Evolutionary conservation across 352 stramenopile species (phyloP), one percentile per base, ranked within the genome.

Genomic region (Globisporangium iwayamae): DNA sequence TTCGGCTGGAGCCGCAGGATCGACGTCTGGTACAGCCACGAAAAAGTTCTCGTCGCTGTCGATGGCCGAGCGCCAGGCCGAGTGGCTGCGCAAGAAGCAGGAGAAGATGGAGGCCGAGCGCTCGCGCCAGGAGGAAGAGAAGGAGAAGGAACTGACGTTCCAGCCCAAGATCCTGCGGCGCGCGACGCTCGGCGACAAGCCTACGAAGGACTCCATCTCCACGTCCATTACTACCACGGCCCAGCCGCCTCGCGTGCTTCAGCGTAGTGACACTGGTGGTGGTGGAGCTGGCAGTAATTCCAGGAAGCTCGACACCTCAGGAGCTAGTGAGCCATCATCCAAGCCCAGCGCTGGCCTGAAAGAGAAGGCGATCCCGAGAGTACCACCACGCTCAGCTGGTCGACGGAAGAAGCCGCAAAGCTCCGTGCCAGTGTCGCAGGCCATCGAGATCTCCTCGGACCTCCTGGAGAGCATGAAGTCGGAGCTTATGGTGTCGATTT

Each of bases 81-180:
- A 93, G 67, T 93, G 84, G 83, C 72, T 94, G 14, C 61, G 68
- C 34, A 89, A 90, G 70, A 94, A 93, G 36, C 76, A 90, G 30
- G 81, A 91, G 32, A 91, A 91, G 60, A 70, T 90, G 60, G 82
- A 83, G 36, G 74, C 68, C 10, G 83, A 93, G 61, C 76, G 80
- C 22, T 72, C 76, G 34, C 77, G 85, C 0, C 84, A 92, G 36
- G 73, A 78, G 7, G 78, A 89, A 41, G 85, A 93, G 58, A 89
- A 76, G 18, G 79, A 90, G 25, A 83, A 85, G 60, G 85, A 94
- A 57, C 74, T 94, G 18, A 94, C 85, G 22, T 94, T 94, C 65
- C 83, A 89, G 56, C 85, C 85, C 14, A 93, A 94, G 56, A 71
- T 94, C 34, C 76, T 94, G 28, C 83, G 85, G 4, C 79, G 85